These are phyloP conservation scores for Paragyromitra xinjiangensis DNA, from an alignment of 495 filamentous ascomycete species.

Conservation along the genomic window DNA sequence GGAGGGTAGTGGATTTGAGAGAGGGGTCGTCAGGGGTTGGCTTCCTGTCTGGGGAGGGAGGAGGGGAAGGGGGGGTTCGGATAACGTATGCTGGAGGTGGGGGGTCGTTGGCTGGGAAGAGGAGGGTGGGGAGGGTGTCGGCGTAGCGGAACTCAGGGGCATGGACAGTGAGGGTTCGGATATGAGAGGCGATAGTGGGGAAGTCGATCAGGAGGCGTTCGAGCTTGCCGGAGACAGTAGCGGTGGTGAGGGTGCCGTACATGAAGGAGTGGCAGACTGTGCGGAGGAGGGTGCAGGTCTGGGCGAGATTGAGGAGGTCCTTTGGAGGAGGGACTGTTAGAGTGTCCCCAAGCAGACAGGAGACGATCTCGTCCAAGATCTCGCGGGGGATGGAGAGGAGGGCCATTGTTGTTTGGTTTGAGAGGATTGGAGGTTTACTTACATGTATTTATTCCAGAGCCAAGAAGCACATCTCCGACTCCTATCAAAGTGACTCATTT, in stretches of 20 bases:
- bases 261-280: not conserved
- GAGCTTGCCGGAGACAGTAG: not conserved
- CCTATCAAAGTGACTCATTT: not conserved
- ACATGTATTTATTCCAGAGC: not conserved
- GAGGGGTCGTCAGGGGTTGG: not conserved
- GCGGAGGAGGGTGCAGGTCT: not conserved
- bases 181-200: not conserved
- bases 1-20: not conserved
- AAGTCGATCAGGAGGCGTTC: slow-evolving; percentile 4
- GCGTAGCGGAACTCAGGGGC: not conserved
- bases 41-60: not conserved
- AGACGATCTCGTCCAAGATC: not conserved
- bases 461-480: not conserved
- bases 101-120: not conserved
- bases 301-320: slow-evolving; percentile 5
- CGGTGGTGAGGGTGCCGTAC: not conserved
- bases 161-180: not conserved
- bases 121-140: not conserved
- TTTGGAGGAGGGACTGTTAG: not conserved
- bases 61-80: not conserved
- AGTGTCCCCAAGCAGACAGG: not conserved
- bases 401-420: not conserved
- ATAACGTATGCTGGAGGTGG: not conserved
- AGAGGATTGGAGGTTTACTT: not conserved
- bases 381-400: slow-evolving; percentile 16